A percentile compares a stretch with the other conserved stretches of the same genome.
Evolutionary conservation across 257 asterid species (phyloP).

Genomic region (Penstemon barbatus): DNA sequence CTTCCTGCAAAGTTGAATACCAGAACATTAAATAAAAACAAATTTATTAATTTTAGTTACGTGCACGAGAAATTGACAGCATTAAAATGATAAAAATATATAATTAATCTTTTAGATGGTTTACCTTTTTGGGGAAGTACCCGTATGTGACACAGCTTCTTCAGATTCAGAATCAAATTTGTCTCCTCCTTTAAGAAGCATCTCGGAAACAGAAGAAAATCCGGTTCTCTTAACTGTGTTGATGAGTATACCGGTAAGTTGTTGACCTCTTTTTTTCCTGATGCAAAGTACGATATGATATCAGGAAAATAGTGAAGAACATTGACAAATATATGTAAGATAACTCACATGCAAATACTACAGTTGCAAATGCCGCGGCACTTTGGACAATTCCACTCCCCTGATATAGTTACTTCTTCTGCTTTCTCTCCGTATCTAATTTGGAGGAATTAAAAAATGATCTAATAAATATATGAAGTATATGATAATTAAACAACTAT

Average conservation of each 20-base stretch:
- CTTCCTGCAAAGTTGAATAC: constrained; percentile 45
- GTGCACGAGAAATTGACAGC: background rate
- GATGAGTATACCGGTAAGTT: constrained; percentile 74
- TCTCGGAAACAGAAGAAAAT: constrained; percentile 67
- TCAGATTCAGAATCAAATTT: background rate
- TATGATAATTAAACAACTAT: constrained; percentile 7
- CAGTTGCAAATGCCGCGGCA: constrained; percentile 38
- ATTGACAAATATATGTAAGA: background rate
- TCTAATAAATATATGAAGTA: background rate
- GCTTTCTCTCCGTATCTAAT: constrained; percentile 83
- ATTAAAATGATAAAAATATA: constrained; percentile 5
- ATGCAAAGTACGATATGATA: constrained; percentile 9
- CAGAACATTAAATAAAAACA: constrained; percentile 24
- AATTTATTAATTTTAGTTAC: constrained; percentile 1
- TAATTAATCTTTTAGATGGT: constrained; percentile 24
- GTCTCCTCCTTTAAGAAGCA: constrained; percentile 40
- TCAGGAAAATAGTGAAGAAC: constrained; percentile 18
- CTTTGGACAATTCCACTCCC: constrained; percentile 81
- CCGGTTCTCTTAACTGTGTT: constrained; percentile 71
- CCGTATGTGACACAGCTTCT: constrained; percentile 3
- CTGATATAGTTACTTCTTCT: constrained; percentile 51
- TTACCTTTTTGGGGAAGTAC: constrained; percentile 41
- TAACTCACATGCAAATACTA: constrained; percentile 76
- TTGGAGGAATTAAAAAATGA: background rate
- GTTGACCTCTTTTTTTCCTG: constrained; percentile 62